Percentiles rank a stretch among this genome's conserved stretches.
These are phyloP conservation scores for Pugionium cornutum DNA, from an alignment of 345 rosid genomes.

Conservation along the genomic window DNA sequence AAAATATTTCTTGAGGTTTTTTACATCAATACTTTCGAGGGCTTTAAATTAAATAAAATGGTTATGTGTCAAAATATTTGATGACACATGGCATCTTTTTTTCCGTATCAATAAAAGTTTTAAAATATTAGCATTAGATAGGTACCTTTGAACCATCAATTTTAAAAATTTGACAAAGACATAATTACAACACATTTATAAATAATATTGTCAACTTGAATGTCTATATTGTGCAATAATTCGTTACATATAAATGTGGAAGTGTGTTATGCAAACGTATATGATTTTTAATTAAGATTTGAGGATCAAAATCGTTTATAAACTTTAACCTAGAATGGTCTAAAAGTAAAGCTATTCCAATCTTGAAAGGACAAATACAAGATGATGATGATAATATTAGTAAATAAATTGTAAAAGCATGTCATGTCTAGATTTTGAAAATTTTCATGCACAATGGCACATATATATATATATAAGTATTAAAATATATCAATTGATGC, in stretches of 20 bases:
- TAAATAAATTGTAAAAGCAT: constrained; percentile 27
- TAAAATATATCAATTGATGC: constrained; percentile 3
- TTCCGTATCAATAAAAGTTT: neutral
- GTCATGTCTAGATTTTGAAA: constrained; percentile 39
- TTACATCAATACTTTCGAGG: too few relatives aligned
- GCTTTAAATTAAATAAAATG: too few relatives aligned
- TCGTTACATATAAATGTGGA: neutral
- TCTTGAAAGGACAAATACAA: constrained; percentile 37
- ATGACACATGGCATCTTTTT: neutral
- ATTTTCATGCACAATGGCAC: constrained; percentile 31
- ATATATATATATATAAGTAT: constrained; percentile 9
- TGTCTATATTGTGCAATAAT: neutral
- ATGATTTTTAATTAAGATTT: neutral
- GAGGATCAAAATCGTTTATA: constrained; percentile 7
- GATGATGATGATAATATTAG: neutral
- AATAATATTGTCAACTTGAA: constrained; percentile 1
- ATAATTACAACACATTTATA: constrained; percentile 20
- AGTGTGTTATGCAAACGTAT: constrained; percentile 6
- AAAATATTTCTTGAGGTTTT: too few relatives aligned
- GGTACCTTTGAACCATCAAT: constrained; percentile 14
- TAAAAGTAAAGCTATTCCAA: constrained; percentile 39
- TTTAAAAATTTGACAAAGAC: constrained; percentile 19
- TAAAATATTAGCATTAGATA: neutral
- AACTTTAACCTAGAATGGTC: constrained; percentile 27
- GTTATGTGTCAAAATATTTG: too few relatives aligned